Evolutionary conservation across 139 green algal species (phyloP), one percentile per base, ranked within the genome.

Genomic region (Choricystis sp.): DNA sequence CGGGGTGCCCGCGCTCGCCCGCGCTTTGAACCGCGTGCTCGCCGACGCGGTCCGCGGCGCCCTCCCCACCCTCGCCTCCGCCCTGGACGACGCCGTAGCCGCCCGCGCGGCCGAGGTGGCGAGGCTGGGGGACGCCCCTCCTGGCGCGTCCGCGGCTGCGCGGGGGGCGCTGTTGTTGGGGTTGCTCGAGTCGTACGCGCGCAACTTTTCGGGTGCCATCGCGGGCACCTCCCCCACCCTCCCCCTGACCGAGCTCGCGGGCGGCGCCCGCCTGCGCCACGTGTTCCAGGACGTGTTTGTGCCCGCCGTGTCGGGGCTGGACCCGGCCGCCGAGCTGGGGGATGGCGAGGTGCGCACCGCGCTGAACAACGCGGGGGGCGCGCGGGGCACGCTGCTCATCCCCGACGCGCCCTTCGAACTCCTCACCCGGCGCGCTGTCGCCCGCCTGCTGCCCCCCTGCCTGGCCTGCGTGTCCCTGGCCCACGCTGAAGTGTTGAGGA

Each of bases 401-500:
- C 89, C 86, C 3, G 85, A 97, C 73, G 89, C 89, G 49, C 91
- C 91, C 1, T 97, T 97, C 75, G 91, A 97, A 83, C 71, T 96
- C 68, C 74, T 97, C 57, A 82, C 90, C 26, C 72, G 90, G 3
- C 72, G 82, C 2, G 77, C 81, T 14, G 86, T 97, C 56, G 64
- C 69, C 26, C 69, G 72, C 4, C 79, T 97, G 57, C 79, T 90
- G 60, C 59, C 75, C 1, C 86, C 86, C 23, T 67, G 77, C 22
- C 77, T 97, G 29, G 69, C 77, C 61, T 83, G 75, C 69, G 74
- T 80, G 62, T 73, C 84, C 26, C 84, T 86, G 61, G 84, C 92
- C 16, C 81, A 85, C 60, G 69, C 71, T 23, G 90, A 97, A 79
- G 81, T 97, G 63, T 74, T 95, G 59, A 72, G 77, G 40, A 87